Evolutionary conservation across 1,284 basidiomycete species (phyloP), one percentile per base, ranked within the genome.

Genomic region (Naganishia albida): DNA sequence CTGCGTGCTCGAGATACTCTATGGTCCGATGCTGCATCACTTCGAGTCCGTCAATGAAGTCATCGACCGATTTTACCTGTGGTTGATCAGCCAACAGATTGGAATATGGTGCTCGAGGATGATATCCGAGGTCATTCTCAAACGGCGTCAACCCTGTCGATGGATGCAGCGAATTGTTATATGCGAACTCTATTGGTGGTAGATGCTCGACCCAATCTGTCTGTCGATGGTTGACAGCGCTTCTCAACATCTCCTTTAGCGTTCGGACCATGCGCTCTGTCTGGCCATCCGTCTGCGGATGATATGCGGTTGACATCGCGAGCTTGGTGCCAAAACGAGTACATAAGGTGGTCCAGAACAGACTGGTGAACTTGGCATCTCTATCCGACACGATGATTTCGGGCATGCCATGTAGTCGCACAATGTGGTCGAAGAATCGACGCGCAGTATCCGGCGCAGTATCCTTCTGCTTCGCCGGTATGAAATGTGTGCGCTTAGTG

Each of bases 181-280:
- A 83, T 0, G 73, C 71, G 63, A 84, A 84, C 70, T 83, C 79
- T 0, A 80, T 80, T 6, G 81, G 62, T 0, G 80, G 75, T 1
- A 84, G 73, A 20, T 77, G 79, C 12, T 78, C 18, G 0, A 72
- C 64, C 84, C 83, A 85, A 23, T 34, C 34, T 34, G 34, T 34
- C 34, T 34, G 34, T 34, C 10, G 34, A 26, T 48, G 46, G 26
- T 26, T 48, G 20, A 48, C 26, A 12, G 16, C 10, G 46, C 46
- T 48, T 48, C 46, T 1, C n/a, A 48, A 20, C 46, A 48, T 48
- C 20, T 48, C 46, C 26, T 16, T 48, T 10, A 48, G 26, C 10
- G 46, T 48, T 3, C 46, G 46, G 3, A 48, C 46, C 46, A 48
- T 46, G 7, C 48, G 38, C 68, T 74, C 72, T 25, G 68, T 68